phyloP scores from a whole-genome alignment of 257 asterid species.

The Linaria vulgaris region DNA sequence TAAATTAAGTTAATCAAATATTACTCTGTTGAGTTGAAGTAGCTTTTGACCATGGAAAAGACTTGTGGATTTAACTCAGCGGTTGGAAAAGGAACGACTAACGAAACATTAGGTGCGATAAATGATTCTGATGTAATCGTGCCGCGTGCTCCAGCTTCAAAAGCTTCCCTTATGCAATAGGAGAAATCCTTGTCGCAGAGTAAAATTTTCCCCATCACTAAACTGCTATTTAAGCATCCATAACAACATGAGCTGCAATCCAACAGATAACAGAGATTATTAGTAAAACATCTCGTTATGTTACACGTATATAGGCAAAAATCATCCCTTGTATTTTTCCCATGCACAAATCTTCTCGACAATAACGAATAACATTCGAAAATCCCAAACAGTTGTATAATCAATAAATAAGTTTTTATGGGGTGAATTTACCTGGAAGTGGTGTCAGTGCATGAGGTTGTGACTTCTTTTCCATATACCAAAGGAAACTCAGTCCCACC shows the following conservation, averaged over 20 bases:
- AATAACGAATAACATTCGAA: not conserved
- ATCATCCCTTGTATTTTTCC: no score
- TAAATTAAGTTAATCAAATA: no score
- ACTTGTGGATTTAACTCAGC: no score
- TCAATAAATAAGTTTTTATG: not conserved
- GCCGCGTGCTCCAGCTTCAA: slow-evolving; percentile 20
- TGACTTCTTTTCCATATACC: slow-evolving; percentile 18
- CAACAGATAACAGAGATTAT: no score
- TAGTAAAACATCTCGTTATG: no score
- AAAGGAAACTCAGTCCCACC: slow-evolving; percentile 20
- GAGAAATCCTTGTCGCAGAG: slow-evolving; percentile 4
- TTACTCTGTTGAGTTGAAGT: no score
- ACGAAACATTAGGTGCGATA: not conserved
- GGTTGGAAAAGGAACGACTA: not conserved
- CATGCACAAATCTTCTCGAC: not conserved
- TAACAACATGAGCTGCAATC: not conserved
- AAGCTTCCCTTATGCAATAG: slow-evolving; percentile 9
- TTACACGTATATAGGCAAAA: no score
- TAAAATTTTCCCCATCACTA: slow-evolving; percentile 32
- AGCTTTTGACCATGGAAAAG: no score
- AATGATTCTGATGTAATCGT: not conserved
- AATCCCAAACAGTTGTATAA: not conserved
- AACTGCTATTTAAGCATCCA: slow-evolving; percentile 11
- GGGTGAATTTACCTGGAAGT: not conserved
- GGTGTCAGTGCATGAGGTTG: not conserved